A percentile compares a stretch with the other conserved stretches of the same genome.
phyloP scores from a whole-genome alignment of 2,329 filamentous ascomycete genomes.

The Colletotrichum brevisporum region DNA sequence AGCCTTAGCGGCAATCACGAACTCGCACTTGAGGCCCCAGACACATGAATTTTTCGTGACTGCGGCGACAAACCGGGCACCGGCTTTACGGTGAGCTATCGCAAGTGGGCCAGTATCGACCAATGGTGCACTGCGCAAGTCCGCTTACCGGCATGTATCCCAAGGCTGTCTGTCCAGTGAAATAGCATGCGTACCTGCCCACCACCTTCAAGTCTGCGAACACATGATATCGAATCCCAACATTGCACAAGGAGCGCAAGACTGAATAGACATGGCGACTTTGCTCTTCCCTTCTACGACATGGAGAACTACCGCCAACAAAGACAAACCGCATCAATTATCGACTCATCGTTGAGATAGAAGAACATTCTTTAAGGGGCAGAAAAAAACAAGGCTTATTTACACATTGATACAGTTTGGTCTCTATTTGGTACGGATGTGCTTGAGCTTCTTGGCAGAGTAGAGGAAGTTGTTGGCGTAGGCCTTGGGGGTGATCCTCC shows the following conservation, averaged over 20 bases:
- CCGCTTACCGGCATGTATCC: not conserved
- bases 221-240: too few relatives aligned
- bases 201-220: not conserved
- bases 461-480: slow-evolving; percentile 98
- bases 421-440: slow-evolving; percentile 82
- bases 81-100: not conserved
- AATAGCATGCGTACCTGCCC: not conserved
- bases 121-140: not conserved
- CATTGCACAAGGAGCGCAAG: too few relatives aligned
- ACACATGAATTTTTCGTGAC: too few relatives aligned
- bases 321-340: too few relatives aligned
- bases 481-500: slow-evolving; percentile 89
- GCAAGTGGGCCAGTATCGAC: not conserved
- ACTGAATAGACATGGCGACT: too few relatives aligned
- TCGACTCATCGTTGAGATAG: too few relatives aligned
- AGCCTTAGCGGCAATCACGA: slow-evolving; percentile 1
- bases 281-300: too few relatives aligned
- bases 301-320: too few relatives aligned
- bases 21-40: not conserved
- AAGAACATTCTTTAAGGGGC: slow-evolving; percentile 5
- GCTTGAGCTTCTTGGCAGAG: slow-evolving; percentile 88
- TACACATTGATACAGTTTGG: slow-evolving; percentile 46
- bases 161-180: not conserved
- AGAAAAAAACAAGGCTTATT: slow-evolving; percentile 44
- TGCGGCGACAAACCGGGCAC: too few relatives aligned